phyloP scores from a whole-genome alignment of 208 protist genomes.

The Kentomonas sorsogonicus region DNA sequence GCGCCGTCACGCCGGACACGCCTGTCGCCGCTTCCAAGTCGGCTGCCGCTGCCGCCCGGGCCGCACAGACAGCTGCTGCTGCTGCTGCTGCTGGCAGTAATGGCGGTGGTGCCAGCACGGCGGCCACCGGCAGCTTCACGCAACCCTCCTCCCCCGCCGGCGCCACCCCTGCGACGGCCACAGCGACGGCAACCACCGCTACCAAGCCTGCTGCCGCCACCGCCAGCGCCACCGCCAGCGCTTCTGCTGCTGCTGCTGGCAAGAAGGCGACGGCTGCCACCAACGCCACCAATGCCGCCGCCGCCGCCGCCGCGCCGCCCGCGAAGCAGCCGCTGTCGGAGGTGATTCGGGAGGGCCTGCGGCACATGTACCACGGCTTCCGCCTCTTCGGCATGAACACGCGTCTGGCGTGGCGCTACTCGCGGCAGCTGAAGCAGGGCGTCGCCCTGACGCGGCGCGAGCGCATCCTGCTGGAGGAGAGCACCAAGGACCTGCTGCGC shows the following conservation, averaged over 20 bases:
- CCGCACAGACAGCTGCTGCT: too few relatives aligned
- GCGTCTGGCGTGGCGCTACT: slow-evolving; percentile 82
- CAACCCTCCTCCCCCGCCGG: too few relatives aligned
- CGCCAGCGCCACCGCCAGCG: too few relatives aligned
- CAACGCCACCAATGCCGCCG: background rate
- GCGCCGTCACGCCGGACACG: too few relatives aligned
- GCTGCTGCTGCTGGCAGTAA: too few relatives aligned
- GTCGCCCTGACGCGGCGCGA: slow-evolving; percentile 84
- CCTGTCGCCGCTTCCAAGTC: too few relatives aligned
- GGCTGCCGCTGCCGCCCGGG: too few relatives aligned
- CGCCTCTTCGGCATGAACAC: slow-evolving; percentile 87
- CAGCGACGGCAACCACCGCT: too few relatives aligned
- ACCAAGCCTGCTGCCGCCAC: too few relatives aligned
- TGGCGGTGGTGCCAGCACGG: too few relatives aligned
- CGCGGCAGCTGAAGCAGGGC: slow-evolving; percentile 74
- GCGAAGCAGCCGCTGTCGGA: slow-evolving; percentile 21
- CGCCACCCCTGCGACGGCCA: too few relatives aligned
- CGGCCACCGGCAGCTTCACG: too few relatives aligned
- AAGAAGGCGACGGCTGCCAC: background rate
- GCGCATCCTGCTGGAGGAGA: slow-evolving; percentile 87
- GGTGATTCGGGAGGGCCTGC: slow-evolving; percentile 44
- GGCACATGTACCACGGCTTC: slow-evolving; percentile 88
- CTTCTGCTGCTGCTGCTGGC: background rate
- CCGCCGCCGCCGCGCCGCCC: background rate
- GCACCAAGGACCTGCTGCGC: slow-evolving; percentile 91